phyloP scores from a whole-genome alignment of 2,329 filamentous ascomycete species.

The Fusarium nanum region DNA sequence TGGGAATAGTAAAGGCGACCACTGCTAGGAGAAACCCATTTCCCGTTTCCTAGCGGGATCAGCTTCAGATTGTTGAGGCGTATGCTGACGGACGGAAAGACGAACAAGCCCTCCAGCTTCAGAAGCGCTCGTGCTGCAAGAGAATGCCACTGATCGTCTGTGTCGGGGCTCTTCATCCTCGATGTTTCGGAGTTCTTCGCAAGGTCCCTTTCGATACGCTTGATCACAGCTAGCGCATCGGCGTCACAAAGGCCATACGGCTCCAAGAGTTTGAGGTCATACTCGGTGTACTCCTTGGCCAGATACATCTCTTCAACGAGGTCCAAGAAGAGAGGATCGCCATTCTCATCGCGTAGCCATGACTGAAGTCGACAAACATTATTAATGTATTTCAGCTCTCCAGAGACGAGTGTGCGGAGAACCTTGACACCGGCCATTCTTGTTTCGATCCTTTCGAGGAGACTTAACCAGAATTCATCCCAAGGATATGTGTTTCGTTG shows the following conservation, averaged over 20 bases:
- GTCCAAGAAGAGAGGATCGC: conserved; percentile 34
- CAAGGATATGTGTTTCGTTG: conserved; percentile 36
- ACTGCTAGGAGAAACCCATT: conserved; percentile 29
- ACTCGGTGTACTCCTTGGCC: conserved; percentile 25
- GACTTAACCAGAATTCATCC: conserved; percentile 44
- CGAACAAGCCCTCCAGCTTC: not conserved
- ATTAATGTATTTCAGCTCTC: conserved; percentile 13
- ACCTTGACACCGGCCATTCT: conserved; percentile 21
- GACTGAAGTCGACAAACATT: conserved; percentile 12
- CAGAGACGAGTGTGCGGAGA: conserved; percentile 14
- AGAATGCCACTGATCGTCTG: conserved; percentile 30
- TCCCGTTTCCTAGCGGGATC: conserved; percentile 27
- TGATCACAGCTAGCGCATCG: not conserved
- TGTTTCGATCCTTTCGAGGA: conserved; percentile 44
- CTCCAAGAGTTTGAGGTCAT: conserved; percentile 6
- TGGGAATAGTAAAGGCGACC: conserved; percentile 27
- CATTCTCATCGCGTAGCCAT: conserved; percentile 24
- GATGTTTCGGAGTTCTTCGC: not conserved
- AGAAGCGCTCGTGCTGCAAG: conserved; percentile 28
- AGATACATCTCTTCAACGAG: conserved; percentile 29
- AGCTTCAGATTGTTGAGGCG: conserved; percentile 15
- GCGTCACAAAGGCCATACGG: conserved; percentile 21
- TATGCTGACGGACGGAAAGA: not conserved
- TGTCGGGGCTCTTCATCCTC: conserved; percentile 21
- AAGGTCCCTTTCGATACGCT: conserved; percentile 26